These are phyloP conservation scores for Calonectria leucothoes DNA, from an alignment of 2,329 filamentous ascomycete genomes.

Conservation along the genomic window DNA sequence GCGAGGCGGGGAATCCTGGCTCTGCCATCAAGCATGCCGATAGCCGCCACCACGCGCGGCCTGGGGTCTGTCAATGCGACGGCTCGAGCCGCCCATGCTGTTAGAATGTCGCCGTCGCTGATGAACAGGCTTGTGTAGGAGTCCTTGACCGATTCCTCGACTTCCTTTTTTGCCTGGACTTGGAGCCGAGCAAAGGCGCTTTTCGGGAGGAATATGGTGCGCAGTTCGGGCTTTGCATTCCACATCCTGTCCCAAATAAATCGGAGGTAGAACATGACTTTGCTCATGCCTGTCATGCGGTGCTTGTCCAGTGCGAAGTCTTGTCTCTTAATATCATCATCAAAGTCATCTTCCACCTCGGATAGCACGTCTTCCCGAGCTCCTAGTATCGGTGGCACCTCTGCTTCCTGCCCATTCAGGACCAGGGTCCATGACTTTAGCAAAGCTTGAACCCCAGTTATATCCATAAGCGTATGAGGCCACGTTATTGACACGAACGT, in stretches of 20 bases:
- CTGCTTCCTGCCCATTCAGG: constrained; percentile 53
- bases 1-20: constrained; percentile 35
- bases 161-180: constrained; percentile 5
- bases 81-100: constrained; percentile 52
- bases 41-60: constrained; percentile 36
- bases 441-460: constrained; percentile 54
- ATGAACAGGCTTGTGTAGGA: constrained; percentile 47
- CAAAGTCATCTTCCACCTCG: not conserved
- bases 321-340: constrained; percentile 14
- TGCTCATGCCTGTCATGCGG: not conserved
- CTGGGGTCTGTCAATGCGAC: constrained; percentile 27
- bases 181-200: constrained; percentile 9
- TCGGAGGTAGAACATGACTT: not conserved
- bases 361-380: not conserved
- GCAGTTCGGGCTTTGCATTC: constrained; percentile 46
- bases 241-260: constrained; percentile 48
- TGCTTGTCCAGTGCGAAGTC: constrained; percentile 40
- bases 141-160: not conserved
- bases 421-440: constrained; percentile 58
- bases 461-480: constrained; percentile 61
- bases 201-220: constrained; percentile 53
- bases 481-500: constrained; percentile 59
- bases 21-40: constrained; percentile 40
- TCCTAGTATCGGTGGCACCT: constrained; percentile 45
- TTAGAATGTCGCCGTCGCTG: constrained; percentile 59